Percentiles rank a stretch among this genome's conserved stretches.
Conservation (phyloP, 73 alveolate genomes). For the Paramecium biaurelia region DNA sequence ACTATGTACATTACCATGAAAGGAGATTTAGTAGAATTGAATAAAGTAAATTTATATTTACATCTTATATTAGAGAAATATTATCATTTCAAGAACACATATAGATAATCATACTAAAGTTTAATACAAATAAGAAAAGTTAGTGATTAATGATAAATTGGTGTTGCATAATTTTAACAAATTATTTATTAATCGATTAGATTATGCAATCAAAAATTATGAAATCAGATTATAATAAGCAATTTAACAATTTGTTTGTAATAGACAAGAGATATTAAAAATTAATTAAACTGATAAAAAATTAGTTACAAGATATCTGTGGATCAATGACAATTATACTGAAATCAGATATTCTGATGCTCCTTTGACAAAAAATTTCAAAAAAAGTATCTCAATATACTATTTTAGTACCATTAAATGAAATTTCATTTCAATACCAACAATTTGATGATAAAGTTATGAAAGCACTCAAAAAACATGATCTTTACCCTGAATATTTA, state of each 20-base stretch:
- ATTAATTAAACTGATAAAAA: neutral
- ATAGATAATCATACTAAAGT: neutral
- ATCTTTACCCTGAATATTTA: neutral
- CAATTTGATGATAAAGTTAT: neutral
- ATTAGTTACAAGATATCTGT: neutral
- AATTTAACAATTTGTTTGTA: neutral
- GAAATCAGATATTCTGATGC: conserved; percentile 25
- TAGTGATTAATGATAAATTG: neutral
- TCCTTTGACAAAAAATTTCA: neutral
- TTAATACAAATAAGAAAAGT: neutral
- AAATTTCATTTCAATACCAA: neutral
- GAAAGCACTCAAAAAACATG: neutral
- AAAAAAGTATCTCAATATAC: neutral
- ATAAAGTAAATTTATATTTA: neutral
- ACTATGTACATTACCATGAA: neutral
- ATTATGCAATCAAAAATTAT: neutral
- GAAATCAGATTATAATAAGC: neutral
- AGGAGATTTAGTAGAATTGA: neutral
- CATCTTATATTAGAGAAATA: neutral
- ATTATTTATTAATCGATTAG: neutral
- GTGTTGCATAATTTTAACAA: neutral
- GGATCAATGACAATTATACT: neutral
- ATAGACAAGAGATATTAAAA: neutral
- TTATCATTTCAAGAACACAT: neutral
- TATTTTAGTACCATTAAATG: neutral